A percentile compares a stretch with the other conserved stretches of the same genome.
Conservation (phyloP, 106 monocot species). For the Xerophyta viscosa region DNA sequence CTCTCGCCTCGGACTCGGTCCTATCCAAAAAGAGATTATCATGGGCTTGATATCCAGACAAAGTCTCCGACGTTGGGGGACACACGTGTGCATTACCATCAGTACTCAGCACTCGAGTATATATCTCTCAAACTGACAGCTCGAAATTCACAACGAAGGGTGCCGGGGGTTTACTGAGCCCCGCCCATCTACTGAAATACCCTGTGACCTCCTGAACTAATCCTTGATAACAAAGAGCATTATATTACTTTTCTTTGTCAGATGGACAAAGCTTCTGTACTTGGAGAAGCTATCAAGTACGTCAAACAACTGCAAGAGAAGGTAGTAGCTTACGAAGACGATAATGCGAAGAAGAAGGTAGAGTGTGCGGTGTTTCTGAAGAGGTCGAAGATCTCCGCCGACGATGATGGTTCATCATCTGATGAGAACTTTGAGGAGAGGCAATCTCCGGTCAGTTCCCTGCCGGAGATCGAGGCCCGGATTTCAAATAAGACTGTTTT, state of each 20-base stretch:
- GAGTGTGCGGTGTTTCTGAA: slow-evolving; percentile 34
- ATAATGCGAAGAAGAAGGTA: slow-evolving; percentile 21
- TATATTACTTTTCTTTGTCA: neutral
- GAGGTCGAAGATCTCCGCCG: slow-evolving; percentile 25
- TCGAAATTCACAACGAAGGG: too few species aligned
- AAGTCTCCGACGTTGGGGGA: too few species aligned
- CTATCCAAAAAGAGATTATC: too few species aligned
- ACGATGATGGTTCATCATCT: slow-evolving; percentile 14
- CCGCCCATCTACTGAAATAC: too few species aligned
- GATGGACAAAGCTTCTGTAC: slow-evolving; percentile 75
- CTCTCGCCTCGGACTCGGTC: too few species aligned
- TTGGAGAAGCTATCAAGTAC: slow-evolving; percentile 61
- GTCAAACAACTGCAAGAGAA: slow-evolving; percentile 54
- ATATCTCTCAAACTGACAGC: too few species aligned
- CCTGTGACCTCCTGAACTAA: too few species aligned
- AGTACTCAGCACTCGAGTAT: too few species aligned
- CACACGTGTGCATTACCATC: too few species aligned
- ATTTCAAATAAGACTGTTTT: slow-evolving; percentile 31
- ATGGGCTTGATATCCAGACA: too few species aligned
- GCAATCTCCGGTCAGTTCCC: neutral
- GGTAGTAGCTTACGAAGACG: slow-evolving; percentile 35
- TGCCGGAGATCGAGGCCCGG: slow-evolving; percentile 61
- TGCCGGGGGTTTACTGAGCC: too few species aligned
- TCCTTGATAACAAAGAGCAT: too few species aligned
- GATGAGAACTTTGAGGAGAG: slow-evolving; percentile 12